Percentiles rank a stretch among this genome's conserved stretches.
phyloP scores from a whole-genome alignment of 257 asterid genomes.

The Coffea eugenioides region DNA sequence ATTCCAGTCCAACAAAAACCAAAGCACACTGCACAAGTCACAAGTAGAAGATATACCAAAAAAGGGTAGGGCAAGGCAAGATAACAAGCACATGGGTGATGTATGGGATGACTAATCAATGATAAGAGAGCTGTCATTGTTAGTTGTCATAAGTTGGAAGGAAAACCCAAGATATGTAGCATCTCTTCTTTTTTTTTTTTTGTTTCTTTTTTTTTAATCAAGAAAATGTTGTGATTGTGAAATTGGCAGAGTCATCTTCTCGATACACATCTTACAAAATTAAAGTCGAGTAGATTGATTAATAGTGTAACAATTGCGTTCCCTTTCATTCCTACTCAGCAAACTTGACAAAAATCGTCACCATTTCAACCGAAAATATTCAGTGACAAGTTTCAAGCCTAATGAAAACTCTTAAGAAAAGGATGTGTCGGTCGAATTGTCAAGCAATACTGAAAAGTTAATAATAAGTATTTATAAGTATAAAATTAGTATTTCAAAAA shows the following conservation, averaged over 20 bases:
- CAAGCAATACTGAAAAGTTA: too few species aligned
- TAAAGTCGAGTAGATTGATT: neutral
- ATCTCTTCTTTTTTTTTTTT: neutral
- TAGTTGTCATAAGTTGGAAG: neutral
- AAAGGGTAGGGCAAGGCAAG: neutral
- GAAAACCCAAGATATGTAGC: neutral
- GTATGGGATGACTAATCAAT: neutral
- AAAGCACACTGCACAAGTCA: neutral
- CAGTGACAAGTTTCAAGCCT: too few species aligned
- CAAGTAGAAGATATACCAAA: too few species aligned
- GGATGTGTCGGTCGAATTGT: too few species aligned
- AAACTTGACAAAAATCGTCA: too few species aligned
- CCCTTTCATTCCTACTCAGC: neutral
- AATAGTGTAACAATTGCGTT: too few species aligned
- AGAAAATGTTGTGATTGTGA: neutral
- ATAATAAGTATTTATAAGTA: too few species aligned
- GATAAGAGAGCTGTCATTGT: neutral
- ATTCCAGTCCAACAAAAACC: neutral
- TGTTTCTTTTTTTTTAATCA: neutral
- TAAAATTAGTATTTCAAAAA: too few species aligned
- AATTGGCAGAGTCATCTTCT: neutral
- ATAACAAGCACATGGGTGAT: slow-evolving; percentile 12
- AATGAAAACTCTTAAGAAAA: too few species aligned
- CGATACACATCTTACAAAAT: too few species aligned
- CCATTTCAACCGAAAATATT: neutral